Conservation (phyloP, 2,329 filamentous ascomycete species). For the Fusarium transvaalense region DNA sequence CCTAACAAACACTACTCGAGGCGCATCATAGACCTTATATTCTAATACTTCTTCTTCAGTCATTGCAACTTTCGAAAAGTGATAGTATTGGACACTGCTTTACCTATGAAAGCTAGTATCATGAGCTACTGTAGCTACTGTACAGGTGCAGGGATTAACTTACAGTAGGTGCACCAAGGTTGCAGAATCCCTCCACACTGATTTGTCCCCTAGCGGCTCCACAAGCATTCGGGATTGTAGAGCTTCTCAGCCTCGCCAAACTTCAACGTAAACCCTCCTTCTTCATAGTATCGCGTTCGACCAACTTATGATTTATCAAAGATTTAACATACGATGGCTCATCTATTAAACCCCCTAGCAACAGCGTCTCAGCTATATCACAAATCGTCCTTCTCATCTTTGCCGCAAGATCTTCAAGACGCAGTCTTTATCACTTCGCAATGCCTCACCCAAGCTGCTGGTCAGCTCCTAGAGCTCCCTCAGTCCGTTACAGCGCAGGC, state of each 20-base stretch:
- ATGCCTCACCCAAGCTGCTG: slow-evolving; percentile 81
- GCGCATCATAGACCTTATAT: no score
- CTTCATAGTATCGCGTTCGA: slow-evolving; percentile 1
- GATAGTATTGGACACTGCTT: not conserved
- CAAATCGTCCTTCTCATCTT: slow-evolving; percentile 65
- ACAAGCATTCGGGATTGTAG: slow-evolving; percentile 13
- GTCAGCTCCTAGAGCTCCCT: slow-evolving; percentile 83
- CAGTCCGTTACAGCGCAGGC: slow-evolving; percentile 89
- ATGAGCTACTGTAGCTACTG: slow-evolving; percentile 6
- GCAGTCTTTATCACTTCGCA: slow-evolving; percentile 78
- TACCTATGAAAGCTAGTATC: no score
- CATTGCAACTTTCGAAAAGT: not conserved
- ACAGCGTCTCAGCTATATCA: slow-evolving; percentile 76
- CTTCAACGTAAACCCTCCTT: slow-evolving; percentile 18
- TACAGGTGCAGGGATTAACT: slow-evolving; percentile 11
- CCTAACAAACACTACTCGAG: no score
- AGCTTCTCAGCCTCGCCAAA: slow-evolving; percentile 44
- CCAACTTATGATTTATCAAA: not conserved
- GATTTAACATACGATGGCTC: slow-evolving; percentile 60
- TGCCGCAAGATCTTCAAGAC: slow-evolving; percentile 78
- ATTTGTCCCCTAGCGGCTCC: slow-evolving; percentile 26
- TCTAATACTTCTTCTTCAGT: not conserved
- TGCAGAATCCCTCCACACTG: slow-evolving; percentile 18
- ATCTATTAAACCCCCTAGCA: slow-evolving; percentile 78
- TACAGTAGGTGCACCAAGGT: no score